phyloP scores from a whole-genome alignment of 2,329 filamentous ascomycete genomes.

The Fusarium sp. region DNA sequence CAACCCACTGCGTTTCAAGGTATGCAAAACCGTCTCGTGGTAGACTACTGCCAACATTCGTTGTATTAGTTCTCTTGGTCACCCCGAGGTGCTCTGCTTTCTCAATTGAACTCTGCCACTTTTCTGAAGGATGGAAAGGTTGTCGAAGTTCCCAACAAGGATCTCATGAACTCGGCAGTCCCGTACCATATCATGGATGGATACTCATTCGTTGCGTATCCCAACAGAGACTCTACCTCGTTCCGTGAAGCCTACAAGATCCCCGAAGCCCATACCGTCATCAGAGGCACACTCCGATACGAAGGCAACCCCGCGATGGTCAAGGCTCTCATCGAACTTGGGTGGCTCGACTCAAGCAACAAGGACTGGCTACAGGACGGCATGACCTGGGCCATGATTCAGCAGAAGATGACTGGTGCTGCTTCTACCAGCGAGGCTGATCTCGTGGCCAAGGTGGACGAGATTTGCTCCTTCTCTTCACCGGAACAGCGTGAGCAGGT shows the following conservation, averaged over 20 bases:
- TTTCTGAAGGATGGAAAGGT: background rate
- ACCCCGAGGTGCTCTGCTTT: background rate
- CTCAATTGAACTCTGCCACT: background rate
- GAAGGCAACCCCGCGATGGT: accelerated
- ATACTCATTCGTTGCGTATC: background rate
- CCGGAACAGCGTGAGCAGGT: background rate
- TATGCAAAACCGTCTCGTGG: background rate
- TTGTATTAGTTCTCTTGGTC: background rate
- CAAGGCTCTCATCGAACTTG: background rate
- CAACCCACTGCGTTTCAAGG: background rate
- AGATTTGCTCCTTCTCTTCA: background rate
- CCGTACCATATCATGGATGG: background rate
- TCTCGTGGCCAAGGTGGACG: background rate
- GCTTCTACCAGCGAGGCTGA: background rate
- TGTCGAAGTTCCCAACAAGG: background rate
- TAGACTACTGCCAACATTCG: background rate
- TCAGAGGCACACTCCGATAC: background rate
- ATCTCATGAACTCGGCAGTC: background rate
- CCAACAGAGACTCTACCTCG: background rate
- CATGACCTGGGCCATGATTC: background rate
- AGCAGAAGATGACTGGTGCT: background rate
- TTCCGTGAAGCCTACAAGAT: background rate
- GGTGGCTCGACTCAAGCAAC: background rate
- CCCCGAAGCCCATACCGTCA: background rate
- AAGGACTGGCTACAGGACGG: background rate